These are phyloP conservation scores for Escallonia herrerae DNA, from an alignment of 129 eudicot species.

Conservation along the genomic window DNA sequence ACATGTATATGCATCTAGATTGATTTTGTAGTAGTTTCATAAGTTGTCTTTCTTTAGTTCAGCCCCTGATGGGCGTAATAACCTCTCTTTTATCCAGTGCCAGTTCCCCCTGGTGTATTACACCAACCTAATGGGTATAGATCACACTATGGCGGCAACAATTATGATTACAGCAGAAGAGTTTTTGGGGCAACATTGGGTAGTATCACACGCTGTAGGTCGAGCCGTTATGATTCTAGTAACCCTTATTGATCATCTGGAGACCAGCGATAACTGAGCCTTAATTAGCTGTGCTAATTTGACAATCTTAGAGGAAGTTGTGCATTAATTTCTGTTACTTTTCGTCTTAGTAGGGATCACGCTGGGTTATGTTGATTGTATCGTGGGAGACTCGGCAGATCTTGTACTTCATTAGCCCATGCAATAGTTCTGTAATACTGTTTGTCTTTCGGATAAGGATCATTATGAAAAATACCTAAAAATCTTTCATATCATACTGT, in stretches of 20 bases:
- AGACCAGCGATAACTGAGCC: not conserved
- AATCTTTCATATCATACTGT: no score
- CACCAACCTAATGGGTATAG: slow-evolving; percentile 39
- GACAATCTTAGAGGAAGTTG: not conserved
- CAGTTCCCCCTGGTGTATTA: slow-evolving; percentile 37
- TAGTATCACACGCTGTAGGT: slow-evolving; percentile 35
- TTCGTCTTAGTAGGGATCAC: not conserved
- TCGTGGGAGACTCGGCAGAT: not conserved
- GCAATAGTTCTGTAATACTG: no score
- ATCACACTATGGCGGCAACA: slow-evolving; percentile 45
- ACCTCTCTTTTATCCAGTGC: slow-evolving; percentile 28
- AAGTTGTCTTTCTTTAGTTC: not conserved
- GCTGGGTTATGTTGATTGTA: not conserved
- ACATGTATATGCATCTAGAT: no score
- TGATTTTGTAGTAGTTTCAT: not conserved
- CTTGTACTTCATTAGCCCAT: no score
- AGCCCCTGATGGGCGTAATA: not conserved
- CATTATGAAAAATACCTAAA: no score
- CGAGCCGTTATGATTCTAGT: slow-evolving; percentile 28
- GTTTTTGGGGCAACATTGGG: slow-evolving; percentile 51
- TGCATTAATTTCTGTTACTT: not conserved
- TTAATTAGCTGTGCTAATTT: not conserved
- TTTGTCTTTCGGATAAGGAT: no score
- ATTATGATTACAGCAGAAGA: slow-evolving; percentile 52
- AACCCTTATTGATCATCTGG: slow-evolving; percentile 9